These are phyloP conservation scores for Clarireedia monteithiana DNA, from an alignment of 2,329 filamentous ascomycete species.

Conservation along the genomic window DNA sequence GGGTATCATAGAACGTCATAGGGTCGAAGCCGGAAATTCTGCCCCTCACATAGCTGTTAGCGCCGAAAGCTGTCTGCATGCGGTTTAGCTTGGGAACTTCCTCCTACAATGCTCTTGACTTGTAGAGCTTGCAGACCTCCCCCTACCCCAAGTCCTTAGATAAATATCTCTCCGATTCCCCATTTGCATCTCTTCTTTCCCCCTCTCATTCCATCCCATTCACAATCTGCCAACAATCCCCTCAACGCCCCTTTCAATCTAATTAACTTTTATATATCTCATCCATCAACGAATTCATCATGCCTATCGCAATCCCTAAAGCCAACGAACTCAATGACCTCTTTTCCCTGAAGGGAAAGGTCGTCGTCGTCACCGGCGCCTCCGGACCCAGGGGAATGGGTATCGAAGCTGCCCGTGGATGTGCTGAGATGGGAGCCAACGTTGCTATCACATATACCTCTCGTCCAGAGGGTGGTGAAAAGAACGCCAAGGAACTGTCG, in stretches of 20 bases:
- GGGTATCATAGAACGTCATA: not conserved
- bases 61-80: not conserved
- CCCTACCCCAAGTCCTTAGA: not conserved
- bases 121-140: too few species aligned
- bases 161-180: not conserved
- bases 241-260: not conserved
- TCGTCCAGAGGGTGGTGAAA: slow-evolving; percentile 52
- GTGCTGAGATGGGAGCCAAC: slow-evolving; percentile 56
- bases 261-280: not conserved
- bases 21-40: not conserved
- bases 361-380: slow-evolving; percentile 55
- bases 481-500: slow-evolving; percentile 54
- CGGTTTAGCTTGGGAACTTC: not conserved
- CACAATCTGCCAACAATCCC: not conserved
- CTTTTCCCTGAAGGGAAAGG: slow-evolving; percentile 54
- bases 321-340: slow-evolving; percentile 49
- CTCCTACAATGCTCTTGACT: too few species aligned
- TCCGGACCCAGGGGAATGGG: slow-evolving; percentile 60
- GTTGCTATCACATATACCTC: slow-evolving; percentile 61
- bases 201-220: not conserved
- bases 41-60: not conserved
- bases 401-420: slow-evolving; percentile 57
- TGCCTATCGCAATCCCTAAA: slow-evolving; percentile 51
- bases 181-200: not conserved
- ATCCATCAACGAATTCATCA: slow-evolving; percentile 27